Conservation (phyloP, 495 filamentous ascomycete species). For the Penicillium samsonianum region DNA sequence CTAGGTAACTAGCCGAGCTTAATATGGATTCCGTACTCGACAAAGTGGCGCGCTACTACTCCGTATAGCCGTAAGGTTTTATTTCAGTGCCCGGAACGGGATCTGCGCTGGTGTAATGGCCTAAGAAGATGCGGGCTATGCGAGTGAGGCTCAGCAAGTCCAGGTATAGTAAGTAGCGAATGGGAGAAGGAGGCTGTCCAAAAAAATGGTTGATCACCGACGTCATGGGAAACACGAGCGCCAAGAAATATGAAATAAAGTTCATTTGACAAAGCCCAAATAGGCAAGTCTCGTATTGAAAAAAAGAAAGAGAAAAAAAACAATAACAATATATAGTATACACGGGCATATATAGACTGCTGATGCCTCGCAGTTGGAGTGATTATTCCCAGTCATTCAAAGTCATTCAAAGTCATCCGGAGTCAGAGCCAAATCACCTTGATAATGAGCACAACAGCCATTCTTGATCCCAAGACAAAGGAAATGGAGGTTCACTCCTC, state of each 20-base stretch:
- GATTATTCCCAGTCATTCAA: too few relatives aligned
- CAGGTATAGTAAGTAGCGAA: neutral
- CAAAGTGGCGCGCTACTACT: too few relatives aligned
- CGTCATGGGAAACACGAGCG: neutral
- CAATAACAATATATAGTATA: too few relatives aligned
- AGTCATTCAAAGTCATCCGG: neutral
- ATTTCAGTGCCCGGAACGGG: too few relatives aligned
- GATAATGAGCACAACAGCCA: conserved; percentile 8
- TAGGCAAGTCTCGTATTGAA: conserved; percentile 29
- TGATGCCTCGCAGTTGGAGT: too few relatives aligned
- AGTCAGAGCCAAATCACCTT: neutral
- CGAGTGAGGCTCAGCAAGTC: neutral
- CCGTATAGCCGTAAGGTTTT: too few relatives aligned
- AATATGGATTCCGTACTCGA: too few relatives aligned
- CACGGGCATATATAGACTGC: too few relatives aligned
- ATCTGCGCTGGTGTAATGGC: too few relatives aligned
- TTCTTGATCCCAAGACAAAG: conserved; percentile 8
- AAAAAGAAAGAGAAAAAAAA: too few relatives aligned
- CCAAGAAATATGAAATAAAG: neutral
- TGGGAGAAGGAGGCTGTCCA: neutral
- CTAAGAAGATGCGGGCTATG: conserved; percentile 5
- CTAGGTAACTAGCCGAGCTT: too few relatives aligned
- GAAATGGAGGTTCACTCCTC: conserved; percentile 12
- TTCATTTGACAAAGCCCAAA: conserved; percentile 9
- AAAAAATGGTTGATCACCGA: neutral